phyloP scores from a whole-genome alignment of 2,329 filamentous ascomycete species.

The Nothomitra cinnamomea region DNA sequence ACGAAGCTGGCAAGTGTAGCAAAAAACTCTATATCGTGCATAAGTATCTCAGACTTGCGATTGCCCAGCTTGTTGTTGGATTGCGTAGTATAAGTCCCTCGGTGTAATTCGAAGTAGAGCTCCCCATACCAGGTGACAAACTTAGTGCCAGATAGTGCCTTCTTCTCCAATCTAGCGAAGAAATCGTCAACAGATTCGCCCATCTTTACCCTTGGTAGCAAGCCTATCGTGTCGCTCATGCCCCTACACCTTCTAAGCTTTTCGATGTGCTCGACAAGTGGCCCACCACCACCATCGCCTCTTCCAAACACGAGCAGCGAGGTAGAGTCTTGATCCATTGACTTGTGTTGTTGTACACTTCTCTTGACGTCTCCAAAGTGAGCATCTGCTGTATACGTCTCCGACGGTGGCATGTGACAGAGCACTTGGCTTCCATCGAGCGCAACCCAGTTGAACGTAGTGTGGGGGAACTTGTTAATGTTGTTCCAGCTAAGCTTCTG shows the following conservation, averaged over 20 bases:
- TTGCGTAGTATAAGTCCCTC: constrained; percentile 93
- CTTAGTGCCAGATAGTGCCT: constrained; percentile 45
- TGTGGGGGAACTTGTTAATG: constrained; percentile 97
- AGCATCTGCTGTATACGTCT: constrained; percentile 89
- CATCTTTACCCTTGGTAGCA: constrained; percentile 75
- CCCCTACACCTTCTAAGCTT: constrained; percentile 87
- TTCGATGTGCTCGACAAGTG: constrained; percentile 84
- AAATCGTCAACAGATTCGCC: constrained; percentile 87
- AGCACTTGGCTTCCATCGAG: constrained; percentile 92
- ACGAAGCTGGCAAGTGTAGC: constrained; percentile 71
- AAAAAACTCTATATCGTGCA: constrained; percentile 76
- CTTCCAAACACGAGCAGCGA: constrained; percentile 91
- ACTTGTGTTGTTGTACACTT: constrained; percentile 85
- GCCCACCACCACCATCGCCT: constrained; percentile 88
- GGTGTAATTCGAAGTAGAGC: constrained; percentile 92
- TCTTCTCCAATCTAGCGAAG: constrained; percentile 71
- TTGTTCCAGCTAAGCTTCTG: constrained; percentile 99
- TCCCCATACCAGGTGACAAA: constrained; percentile 97
- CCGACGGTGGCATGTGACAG: constrained; percentile 90
- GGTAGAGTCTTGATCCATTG: constrained; percentile 79
- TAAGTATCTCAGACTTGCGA: constrained; percentile 63
- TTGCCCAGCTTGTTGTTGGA: constrained; percentile 96
- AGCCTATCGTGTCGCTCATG: constrained; percentile 70
- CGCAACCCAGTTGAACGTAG: constrained; percentile 96
- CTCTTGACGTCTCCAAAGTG: constrained; percentile 88